Evolutionary conservation across 2,329 filamentous ascomycete species (phyloP).

Genomic region (Penicillium sp.): DNA sequence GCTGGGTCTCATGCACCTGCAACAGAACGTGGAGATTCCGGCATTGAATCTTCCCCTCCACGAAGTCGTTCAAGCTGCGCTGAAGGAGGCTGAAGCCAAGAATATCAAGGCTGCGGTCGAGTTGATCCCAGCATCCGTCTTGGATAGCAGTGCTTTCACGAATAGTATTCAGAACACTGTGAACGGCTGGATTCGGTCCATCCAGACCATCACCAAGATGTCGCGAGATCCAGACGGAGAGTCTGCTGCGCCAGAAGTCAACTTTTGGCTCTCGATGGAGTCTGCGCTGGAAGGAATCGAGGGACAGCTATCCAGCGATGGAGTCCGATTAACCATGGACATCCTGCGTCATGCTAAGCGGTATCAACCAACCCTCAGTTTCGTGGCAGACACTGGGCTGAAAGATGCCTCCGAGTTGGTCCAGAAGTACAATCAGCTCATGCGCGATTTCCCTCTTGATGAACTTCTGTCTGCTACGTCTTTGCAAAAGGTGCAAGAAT

Average conservation of each 20-base stretch:
- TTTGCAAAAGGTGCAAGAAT: slow-evolving; percentile 83
- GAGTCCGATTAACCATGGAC: slow-evolving; percentile 87
- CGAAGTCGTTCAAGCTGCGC: slow-evolving; percentile 80
- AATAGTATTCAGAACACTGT: slow-evolving; percentile 93
- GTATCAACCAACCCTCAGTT: slow-evolving; percentile 96
- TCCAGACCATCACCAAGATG: slow-evolving; percentile 94
- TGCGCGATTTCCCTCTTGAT: slow-evolving; percentile 96
- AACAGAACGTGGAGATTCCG: slow-evolving; percentile 98
- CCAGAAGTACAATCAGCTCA: slow-evolving; percentile 97
- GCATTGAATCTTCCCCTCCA: slow-evolving; percentile 87
- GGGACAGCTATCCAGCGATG: slow-evolving; percentile 82
- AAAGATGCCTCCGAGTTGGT: slow-evolving; percentile 96
- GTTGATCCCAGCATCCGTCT: slow-evolving; percentile 72
- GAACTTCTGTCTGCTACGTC: slow-evolving; percentile 92
- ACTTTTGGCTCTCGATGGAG: slow-evolving; percentile 99
- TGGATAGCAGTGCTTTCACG: slow-evolving; percentile 88
- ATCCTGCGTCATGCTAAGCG: slow-evolving; percentile 96
- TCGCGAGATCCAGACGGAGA: slow-evolving; percentile 77
- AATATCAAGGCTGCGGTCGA: slow-evolving; percentile 75
- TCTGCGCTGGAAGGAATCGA: slow-evolving; percentile 90
- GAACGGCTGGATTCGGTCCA: slow-evolving; percentile 98
- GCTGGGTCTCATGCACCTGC: slow-evolving; percentile 84
- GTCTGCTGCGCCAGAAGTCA: slow-evolving; percentile 95
- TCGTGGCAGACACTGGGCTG: slow-evolving; percentile 91
- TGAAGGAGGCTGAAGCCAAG: slow-evolving; percentile 74